These are phyloP conservation scores for Pleurotus citrinopileatus DNA, from an alignment of 768 basidiomycete genomes.

Conservation along the genomic window DNA sequence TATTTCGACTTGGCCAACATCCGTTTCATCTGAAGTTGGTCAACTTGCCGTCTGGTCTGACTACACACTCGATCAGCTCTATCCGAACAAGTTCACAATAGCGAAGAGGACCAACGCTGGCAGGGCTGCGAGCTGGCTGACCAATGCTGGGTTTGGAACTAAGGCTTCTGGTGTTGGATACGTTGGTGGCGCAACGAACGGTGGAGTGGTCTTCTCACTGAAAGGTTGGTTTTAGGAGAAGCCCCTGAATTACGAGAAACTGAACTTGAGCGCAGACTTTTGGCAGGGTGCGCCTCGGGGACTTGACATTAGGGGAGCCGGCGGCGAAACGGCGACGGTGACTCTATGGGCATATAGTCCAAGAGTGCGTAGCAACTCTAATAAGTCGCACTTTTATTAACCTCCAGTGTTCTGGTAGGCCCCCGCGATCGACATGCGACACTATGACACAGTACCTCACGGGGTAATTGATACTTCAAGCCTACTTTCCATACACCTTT, in stretches of 20 bases:
- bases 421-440: conserved; percentile 33
- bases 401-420: no score
- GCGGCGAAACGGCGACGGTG: conserved; percentile 22
- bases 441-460: conserved; percentile 35
- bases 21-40: conserved; percentile 27
- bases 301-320: conserved; percentile 32
- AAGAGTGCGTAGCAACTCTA: conserved; percentile 16
- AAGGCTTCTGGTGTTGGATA: conserved; percentile 34
- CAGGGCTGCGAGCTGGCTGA: conserved; percentile 25
- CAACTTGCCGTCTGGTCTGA: conserved; percentile 33
- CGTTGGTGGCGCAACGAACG: conserved; percentile 31
- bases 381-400: no score
- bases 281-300: conserved; percentile 35
- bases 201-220: conserved; percentile 32
- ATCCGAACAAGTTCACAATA: conserved; percentile 26
- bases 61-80: conserved; percentile 33
- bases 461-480: conserved; percentile 20
- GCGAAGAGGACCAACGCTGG: conserved; percentile 28
- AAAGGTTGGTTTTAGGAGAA: conserved; percentile 23
- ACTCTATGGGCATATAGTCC: conserved; percentile 39
- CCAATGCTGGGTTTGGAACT: conserved; percentile 29
- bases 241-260: no score
- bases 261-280: no score
- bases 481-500: background rate
- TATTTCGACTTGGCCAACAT: conserved; percentile 33